phyloP scores from a whole-genome alignment of 2,329 filamentous ascomycete genomes.

The Pseudopyrenochaeta lycopersici region DNA sequence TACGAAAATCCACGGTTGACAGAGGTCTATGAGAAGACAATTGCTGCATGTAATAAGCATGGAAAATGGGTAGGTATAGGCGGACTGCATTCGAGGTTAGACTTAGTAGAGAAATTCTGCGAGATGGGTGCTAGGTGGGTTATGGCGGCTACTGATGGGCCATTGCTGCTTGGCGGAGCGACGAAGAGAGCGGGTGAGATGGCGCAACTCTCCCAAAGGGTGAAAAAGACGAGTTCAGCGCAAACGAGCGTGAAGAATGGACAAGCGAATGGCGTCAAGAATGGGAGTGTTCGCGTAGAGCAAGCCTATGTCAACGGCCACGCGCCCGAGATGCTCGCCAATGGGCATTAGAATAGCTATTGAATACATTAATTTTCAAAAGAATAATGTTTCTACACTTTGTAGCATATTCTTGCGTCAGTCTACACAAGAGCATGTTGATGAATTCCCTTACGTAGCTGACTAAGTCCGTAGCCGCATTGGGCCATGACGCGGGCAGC shows the following conservation, averaged over 20 bases:
- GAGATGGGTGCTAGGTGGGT: conserved; percentile 51
- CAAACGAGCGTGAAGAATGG: no score
- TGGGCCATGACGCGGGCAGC: no score
- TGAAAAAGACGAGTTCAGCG: conserved; percentile 7
- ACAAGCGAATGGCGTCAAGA: neutral
- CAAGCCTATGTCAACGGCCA: no score
- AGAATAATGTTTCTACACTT: no score
- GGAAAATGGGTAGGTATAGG: conserved; percentile 55
- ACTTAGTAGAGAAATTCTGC: conserved; percentile 55
- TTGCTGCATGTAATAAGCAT: conserved; percentile 49
- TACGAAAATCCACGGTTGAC: conserved; percentile 45
- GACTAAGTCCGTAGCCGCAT: no score
- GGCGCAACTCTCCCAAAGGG: conserved; percentile 12
- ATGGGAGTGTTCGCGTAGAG: no score
- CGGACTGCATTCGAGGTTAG: conserved; percentile 52
- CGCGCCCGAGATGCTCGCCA: no score
- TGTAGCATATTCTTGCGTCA: no score
- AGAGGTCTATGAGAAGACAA: conserved; percentile 43
- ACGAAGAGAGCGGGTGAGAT: conserved; percentile 43
- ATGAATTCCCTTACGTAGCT: no score
- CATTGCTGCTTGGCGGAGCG: conserved; percentile 49
- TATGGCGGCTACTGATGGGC: conserved; percentile 48
- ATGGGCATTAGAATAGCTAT: no score
- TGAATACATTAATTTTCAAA: no score
- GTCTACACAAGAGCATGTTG: no score